Percentiles rank a stretch among this genome's conserved stretches.
These are phyloP conservation scores for Clarkia xantiana DNA, from an alignment of 345 rosid genomes.

Conservation along the genomic window DNA sequence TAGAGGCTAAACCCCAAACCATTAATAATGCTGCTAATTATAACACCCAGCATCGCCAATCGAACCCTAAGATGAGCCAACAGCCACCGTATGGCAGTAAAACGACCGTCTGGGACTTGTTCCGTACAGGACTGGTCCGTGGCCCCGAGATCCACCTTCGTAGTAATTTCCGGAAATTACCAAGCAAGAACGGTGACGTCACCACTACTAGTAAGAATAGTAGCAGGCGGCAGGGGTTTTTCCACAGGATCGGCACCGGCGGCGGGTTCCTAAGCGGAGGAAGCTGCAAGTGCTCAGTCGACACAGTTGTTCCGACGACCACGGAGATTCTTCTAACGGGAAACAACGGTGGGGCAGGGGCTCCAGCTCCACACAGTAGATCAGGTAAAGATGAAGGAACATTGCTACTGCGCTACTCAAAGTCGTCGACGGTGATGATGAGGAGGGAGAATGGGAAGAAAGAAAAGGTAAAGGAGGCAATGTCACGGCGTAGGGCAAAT, in stretches of 20 bases:
- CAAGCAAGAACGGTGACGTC: constrained; percentile 30
- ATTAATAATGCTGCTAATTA: constrained; percentile 14
- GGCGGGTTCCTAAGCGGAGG: constrained; percentile 28
- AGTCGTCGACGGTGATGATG: background rate
- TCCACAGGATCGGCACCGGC: constrained; percentile 14
- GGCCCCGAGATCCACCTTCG: constrained; percentile 55
- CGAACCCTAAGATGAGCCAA: constrained; percentile 11
- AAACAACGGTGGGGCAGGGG: background rate
- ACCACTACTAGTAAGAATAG: constrained; percentile 9
- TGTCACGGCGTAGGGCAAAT: constrained; percentile 62
- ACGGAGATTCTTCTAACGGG: constrained; percentile 8
- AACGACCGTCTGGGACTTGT: constrained; percentile 57
- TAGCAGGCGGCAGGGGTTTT: constrained; percentile 7
- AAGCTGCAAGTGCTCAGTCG: constrained; percentile 59
- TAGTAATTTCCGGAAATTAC: constrained; percentile 15
- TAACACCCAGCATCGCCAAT: constrained; percentile 4
- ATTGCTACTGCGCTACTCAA: constrained; percentile 1
- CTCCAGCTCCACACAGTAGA: background rate
- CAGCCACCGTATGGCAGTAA: constrained; percentile 19
- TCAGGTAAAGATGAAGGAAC: background rate
- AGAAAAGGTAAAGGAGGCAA: constrained; percentile 24
- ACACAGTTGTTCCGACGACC: constrained; percentile 22
- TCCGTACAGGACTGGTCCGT: constrained; percentile 54
- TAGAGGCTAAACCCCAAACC: constrained; percentile 64
- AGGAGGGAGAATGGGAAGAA: constrained; percentile 20